These are phyloP conservation scores for Spongiforma sp. DNA, from an alignment of 1,284 basidiomycete species.

Conservation along the genomic window DNA sequence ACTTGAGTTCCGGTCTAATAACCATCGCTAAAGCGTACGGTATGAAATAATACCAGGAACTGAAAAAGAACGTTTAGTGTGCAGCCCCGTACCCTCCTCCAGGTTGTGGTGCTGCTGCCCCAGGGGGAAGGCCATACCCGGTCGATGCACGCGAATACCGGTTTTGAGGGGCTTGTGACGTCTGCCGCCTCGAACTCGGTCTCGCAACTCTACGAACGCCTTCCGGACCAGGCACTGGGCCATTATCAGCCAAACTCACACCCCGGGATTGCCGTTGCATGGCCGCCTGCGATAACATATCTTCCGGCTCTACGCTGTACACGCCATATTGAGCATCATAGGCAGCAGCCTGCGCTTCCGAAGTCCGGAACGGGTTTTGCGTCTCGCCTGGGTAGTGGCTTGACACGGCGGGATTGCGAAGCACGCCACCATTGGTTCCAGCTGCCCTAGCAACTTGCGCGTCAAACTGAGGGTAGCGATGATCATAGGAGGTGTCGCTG, in stretches of 20 bases:
- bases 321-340: constrained; percentile 45
- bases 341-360: constrained; percentile 42
- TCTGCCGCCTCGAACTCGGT: constrained; percentile 53
- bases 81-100: constrained; percentile 30
- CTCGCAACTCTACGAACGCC: constrained; percentile 76
- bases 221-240: constrained; percentile 78
- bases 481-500: constrained; percentile 41
- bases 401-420: constrained; percentile 46
- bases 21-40: constrained; percentile 14
- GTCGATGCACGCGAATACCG: constrained; percentile 70
- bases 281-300: constrained; percentile 37
- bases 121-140: constrained; percentile 65
- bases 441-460: constrained; percentile 48
- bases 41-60: constrained; percentile 9
- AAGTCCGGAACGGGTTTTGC: constrained; percentile 53
- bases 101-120: constrained; percentile 70
- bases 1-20: constrained; percentile 15
- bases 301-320: constrained; percentile 44
- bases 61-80: constrained; percentile 14
- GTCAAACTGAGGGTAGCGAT: constrained; percentile 42
- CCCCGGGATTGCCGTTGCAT: constrained; percentile 53
- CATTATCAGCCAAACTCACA: constrained; percentile 77
- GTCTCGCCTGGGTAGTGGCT: constrained; percentile 55
- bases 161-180: constrained; percentile 70
- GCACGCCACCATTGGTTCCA: constrained; percentile 43